phyloP scores from a whole-genome alignment of 2,329 filamentous ascomycete genomes.

The Paraphoma sp. region DNA sequence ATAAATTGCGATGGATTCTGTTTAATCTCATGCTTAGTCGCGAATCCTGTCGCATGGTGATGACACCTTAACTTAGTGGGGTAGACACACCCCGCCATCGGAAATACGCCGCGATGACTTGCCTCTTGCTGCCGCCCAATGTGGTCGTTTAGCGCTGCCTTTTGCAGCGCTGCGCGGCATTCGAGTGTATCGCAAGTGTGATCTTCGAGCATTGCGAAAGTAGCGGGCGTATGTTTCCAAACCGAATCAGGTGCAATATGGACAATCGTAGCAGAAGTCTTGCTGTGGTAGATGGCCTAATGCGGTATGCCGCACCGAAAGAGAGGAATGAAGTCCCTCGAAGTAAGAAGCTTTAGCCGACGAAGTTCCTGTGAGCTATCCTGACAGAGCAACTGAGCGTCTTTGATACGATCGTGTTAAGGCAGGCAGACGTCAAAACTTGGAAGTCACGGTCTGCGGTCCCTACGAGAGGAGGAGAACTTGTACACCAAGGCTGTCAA shows the following conservation, averaged over 20 bases:
- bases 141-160: background rate
- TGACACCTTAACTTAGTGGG: conserved; percentile 15
- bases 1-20: background rate
- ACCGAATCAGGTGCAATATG: background rate
- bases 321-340: too few relatives aligned
- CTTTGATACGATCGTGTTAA: too few relatives aligned
- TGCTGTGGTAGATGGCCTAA: background rate
- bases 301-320: background rate
- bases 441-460: too few relatives aligned
- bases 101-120: conserved; percentile 4
- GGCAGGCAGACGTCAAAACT: too few relatives aligned
- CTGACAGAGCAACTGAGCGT: too few relatives aligned
- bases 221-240: background rate
- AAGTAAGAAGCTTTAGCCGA: too few relatives aligned
- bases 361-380: too few relatives aligned
- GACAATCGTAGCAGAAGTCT: background rate
- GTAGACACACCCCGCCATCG: conserved; percentile 12
- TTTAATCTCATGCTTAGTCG: too few relatives aligned
- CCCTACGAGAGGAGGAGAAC: too few relatives aligned
- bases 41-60: conserved; percentile 7
- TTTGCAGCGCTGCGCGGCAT: background rate
- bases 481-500: too few relatives aligned
- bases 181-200: background rate
- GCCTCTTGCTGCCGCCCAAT: background rate
- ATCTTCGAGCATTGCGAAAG: background rate